Percentiles rank a stretch among this genome's conserved stretches.
Conservation (phyloP, 441 rosid species). For the Erodium trifolium region DNA sequence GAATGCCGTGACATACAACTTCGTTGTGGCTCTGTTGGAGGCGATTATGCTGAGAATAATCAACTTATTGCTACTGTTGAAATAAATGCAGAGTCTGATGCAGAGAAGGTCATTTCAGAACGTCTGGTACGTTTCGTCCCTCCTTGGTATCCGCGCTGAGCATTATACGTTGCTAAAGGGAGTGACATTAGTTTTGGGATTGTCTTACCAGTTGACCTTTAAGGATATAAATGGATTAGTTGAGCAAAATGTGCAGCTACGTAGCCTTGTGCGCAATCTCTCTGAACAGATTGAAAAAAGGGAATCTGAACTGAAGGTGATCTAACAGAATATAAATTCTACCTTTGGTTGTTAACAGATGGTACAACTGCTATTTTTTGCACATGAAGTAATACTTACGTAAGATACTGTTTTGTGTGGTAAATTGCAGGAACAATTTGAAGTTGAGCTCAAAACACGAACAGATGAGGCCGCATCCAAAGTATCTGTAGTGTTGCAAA, state of each 20-base stretch:
- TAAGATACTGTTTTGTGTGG: background rate
- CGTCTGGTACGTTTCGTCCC: slow-evolving; percentile 46
- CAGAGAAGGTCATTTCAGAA: slow-evolving; percentile 72
- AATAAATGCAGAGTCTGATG: slow-evolving; percentile 45
- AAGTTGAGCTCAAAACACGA: slow-evolving; percentile 59
- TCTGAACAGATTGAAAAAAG: slow-evolving; percentile 66
- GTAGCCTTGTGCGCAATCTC: slow-evolving; percentile 80
- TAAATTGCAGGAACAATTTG: slow-evolving; percentile 55
- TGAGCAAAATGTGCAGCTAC: slow-evolving; percentile 92
- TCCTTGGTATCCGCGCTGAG: slow-evolving; percentile 9
- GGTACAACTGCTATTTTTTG: background rate
- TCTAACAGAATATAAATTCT: background rate
- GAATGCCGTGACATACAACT: slow-evolving; percentile 96
- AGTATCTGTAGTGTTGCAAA: slow-evolving; percentile 70
- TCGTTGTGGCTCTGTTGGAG: slow-evolving; percentile 57
- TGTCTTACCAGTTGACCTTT: slow-evolving; percentile 61
- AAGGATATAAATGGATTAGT: slow-evolving; percentile 92
- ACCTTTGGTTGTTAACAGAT: background rate
- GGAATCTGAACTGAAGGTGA: slow-evolving; percentile 81
- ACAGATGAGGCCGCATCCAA: slow-evolving; percentile 78
- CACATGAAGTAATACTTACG: slow-evolving; percentile 2
- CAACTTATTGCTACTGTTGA: slow-evolving; percentile 35
- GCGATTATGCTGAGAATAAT: slow-evolving; percentile 36
- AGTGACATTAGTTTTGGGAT: slow-evolving; percentile 16
- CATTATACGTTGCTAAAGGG: slow-evolving; percentile 3